Evolutionary conservation across 75 land plant genomes (phyloP), one percentile per base, ranked within the genome.

Genomic region (Cupressus sempervirens): DNA sequence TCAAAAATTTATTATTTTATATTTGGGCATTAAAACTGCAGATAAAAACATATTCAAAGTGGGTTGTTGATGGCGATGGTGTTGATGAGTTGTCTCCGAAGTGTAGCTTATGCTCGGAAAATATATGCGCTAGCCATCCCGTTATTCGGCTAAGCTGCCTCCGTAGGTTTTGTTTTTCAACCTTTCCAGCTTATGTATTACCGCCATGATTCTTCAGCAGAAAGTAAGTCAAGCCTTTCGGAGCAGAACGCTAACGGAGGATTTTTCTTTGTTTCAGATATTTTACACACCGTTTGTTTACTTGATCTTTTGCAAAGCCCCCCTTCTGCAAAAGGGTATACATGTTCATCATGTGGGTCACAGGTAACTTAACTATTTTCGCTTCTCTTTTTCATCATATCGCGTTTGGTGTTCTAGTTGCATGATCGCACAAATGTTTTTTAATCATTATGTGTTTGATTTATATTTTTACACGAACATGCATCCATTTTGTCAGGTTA

Each of bases 81-180:
- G 89, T 76, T 76, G 84, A 88, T 83, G 89, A 87, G 62, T 88
- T 89, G 70, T 89, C 89, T 16, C 89, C 89, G 15, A 87, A 87
- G 29, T 88, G 89, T 58, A 84, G 82, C 56, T 72, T 56, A 41
- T 88, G 89, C 72, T 81, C 88, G 54, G 72, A 83, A 29, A 56
- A 87, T 43, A 53, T 56, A 32, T 85, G 83, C 38, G 77, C 73
- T 40, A 85, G 83, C 35, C 81, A 75, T 29, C 75, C 75, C 45
- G 87, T 83, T 7, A 88, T 84, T 43, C 89, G 89, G 53, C 89
- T 88, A 2, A 89, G 89, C 26, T 88, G 89, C 36, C 79, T 88
- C 23, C 89, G 89, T 88, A 84, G 83, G 88, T 83, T 38, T 79
- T 30, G 48, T 23, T 46, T 12, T 30, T 40, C 11, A 52, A 74